Percentiles rank a stretch among this genome's conserved stretches.
These are phyloP conservation scores for Linaria vulgaris DNA, from an alignment of 257 asterid species.

Conservation along the genomic window DNA sequence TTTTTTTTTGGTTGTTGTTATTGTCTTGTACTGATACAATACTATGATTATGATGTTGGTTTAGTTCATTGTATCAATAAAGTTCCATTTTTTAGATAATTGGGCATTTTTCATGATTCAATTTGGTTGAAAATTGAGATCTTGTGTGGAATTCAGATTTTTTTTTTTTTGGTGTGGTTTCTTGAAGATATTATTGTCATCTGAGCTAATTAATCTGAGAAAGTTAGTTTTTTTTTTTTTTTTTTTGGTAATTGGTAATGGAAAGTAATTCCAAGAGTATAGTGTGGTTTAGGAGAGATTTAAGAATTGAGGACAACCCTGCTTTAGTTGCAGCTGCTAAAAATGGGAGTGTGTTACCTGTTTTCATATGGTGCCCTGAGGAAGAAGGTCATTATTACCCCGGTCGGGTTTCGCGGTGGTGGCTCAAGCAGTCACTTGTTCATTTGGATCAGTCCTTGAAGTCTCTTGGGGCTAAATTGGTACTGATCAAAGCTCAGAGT, in stretches of 20 bases:
- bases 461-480: conserved; percentile 80
- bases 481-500: conserved; percentile 62
- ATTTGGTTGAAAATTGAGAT: neutral
- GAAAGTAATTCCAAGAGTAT: conserved; percentile 58
- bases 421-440: conserved; percentile 84
- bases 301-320: conserved; percentile 90
- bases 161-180: neutral
- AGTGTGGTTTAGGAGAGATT: conserved; percentile 97
- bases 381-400: conserved; percentile 85
- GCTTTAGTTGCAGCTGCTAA: conserved; percentile 87
- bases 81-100: neutral
- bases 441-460: conserved; percentile 69
- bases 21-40: neutral
- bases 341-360: conserved; percentile 68
- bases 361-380: conserved; percentile 88
- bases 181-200: too few relatives aligned
- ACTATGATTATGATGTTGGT: conserved; percentile 4
- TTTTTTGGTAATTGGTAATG: too few relatives aligned
- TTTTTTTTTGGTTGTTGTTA: neutral
- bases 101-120: conserved; percentile 8
- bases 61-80: neutral
- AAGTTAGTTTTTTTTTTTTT: neutral
- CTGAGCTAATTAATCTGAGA: neutral
- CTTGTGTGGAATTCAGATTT: neutral
- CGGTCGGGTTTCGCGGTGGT: conserved; percentile 95